These are phyloP conservation scores for Didymella glomerata DNA, from an alignment of 2,329 filamentous ascomycete genomes.

Conservation along the genomic window DNA sequence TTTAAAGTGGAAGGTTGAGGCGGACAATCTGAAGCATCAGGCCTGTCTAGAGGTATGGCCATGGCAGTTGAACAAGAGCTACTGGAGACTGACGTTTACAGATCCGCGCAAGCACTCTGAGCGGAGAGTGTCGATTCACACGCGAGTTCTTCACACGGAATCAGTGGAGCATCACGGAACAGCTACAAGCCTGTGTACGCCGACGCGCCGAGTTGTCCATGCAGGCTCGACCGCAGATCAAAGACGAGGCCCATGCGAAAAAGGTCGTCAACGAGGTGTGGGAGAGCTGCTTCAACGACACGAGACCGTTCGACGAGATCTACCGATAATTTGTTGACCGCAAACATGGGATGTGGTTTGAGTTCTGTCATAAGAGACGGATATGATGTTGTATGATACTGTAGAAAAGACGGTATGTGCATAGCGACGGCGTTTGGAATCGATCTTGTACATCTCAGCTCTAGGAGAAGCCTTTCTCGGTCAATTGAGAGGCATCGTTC, in stretches of 20 bases:
- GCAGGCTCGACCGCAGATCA: conserved; percentile 78
- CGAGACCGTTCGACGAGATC: conserved; percentile 94
- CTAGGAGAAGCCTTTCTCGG: background rate
- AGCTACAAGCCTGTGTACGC: conserved; percentile 92
- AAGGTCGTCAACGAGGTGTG: conserved; percentile 97
- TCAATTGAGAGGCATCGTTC: background rate
- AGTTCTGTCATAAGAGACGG: background rate
- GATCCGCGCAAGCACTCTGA: conserved; percentile 92
- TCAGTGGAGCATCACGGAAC: conserved; percentile 88
- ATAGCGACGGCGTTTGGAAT: conserved; percentile 23
- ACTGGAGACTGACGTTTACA: conserved; percentile 45
- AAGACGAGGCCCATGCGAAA: conserved; percentile 84
- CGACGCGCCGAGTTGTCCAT: conserved; percentile 82
- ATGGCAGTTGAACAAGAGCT: background rate
- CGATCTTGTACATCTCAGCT: conserved; percentile 1
- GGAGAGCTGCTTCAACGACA: conserved; percentile 96
- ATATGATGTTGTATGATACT: conserved; percentile 14
- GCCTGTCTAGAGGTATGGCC: conserved; percentile 84
- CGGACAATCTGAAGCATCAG: conserved; percentile 82
- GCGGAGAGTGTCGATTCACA: conserved; percentile 90
- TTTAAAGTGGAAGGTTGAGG: conserved; percentile 88
- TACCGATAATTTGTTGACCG: conserved; percentile 67
- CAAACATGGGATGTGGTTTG: background rate
- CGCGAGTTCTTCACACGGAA: conserved; percentile 84
- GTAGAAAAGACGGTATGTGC: conserved; percentile 17